Conservation (phyloP, 768 basidiomycete species). For the Kwoniella sp. region DNA sequence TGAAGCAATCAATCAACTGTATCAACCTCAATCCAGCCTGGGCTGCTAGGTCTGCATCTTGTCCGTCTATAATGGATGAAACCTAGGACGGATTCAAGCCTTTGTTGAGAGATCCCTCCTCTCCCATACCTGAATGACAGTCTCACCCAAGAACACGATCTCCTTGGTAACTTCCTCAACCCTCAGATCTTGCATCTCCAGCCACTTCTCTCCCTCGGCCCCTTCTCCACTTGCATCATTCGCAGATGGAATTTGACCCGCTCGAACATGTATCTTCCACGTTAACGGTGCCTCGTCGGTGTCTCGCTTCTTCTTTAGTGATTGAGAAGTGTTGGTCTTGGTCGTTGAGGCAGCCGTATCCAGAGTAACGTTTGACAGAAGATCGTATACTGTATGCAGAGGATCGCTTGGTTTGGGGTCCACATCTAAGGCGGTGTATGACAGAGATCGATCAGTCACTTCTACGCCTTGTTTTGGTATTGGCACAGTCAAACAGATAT, state of each 20-base stretch:
- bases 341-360: slow-evolving; percentile 96
- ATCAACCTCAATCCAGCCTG: too few relatives aligned
- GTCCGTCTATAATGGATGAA: too few relatives aligned
- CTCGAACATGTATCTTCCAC: slow-evolving; percentile 67
- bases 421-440: slow-evolving; percentile 64
- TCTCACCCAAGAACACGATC: slow-evolving; percentile 97
- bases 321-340: slow-evolving; percentile 55
- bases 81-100: background rate
- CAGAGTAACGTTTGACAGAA: slow-evolving; percentile 92
- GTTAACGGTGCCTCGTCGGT: slow-evolving; percentile 80
- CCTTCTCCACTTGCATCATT: slow-evolving; percentile 52
- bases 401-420: slow-evolving; percentile 63
- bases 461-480: too few relatives aligned
- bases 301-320: slow-evolving; percentile 37
- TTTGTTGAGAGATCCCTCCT: slow-evolving; percentile 41
- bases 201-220: slow-evolving; percentile 86
- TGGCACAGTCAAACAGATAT: background rate
- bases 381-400: slow-evolving; percentile 80
- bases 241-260: slow-evolving; percentile 56
- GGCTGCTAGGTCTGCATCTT: too few relatives aligned
- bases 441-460: too few relatives aligned
- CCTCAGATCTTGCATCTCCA: slow-evolving; percentile 92
- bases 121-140: slow-evolving; percentile 76
- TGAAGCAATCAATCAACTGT: too few relatives aligned
- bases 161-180: slow-evolving; percentile 95